Evolutionary conservation across 116 monocot species (phyloP).

Genomic region (Trichopus zeylanicus): DNA sequence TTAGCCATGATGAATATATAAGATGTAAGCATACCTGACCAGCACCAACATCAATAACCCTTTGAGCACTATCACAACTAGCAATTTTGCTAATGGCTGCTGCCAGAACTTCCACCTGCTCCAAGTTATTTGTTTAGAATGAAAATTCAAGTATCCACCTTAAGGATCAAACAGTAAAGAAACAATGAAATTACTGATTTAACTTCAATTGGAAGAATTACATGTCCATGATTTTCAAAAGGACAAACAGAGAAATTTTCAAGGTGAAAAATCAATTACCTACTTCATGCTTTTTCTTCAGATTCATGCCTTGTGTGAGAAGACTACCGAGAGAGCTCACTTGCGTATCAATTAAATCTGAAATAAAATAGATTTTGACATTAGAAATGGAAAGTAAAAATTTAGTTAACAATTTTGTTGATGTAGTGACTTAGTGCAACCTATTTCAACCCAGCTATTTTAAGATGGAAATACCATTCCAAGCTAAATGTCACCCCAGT

Average conservation of each 20-base stretch:
- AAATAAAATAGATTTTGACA: constrained; percentile 6
- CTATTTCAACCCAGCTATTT: no score
- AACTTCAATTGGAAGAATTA: neutral
- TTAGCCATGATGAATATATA: neutral
- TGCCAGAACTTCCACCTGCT: constrained; percentile 72
- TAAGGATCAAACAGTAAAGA: neutral
- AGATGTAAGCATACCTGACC: constrained; percentile 60
- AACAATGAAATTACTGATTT: neutral
- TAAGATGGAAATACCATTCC: no score
- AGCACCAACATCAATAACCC: constrained; percentile 91
- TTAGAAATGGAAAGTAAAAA: no score
- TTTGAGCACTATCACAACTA: constrained; percentile 38
- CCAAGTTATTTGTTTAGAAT: neutral
- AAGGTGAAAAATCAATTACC: no score
- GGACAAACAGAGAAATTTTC: no score
- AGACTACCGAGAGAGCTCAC: constrained; percentile 57
- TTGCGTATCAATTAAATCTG: constrained; percentile 46
- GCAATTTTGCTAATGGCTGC: constrained; percentile 44
- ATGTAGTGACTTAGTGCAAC: no score
- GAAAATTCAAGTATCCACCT: neutral
- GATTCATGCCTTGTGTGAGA: constrained; percentile 89
- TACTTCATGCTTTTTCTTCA: constrained; percentile 97
- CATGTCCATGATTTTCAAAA: neutral
- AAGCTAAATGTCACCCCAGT: no score
- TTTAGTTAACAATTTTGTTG: no score